These are phyloP conservation scores for Fusarium sp. DNA, from an alignment of 2,329 filamentous ascomycete species.

Conservation along the genomic window DNA sequence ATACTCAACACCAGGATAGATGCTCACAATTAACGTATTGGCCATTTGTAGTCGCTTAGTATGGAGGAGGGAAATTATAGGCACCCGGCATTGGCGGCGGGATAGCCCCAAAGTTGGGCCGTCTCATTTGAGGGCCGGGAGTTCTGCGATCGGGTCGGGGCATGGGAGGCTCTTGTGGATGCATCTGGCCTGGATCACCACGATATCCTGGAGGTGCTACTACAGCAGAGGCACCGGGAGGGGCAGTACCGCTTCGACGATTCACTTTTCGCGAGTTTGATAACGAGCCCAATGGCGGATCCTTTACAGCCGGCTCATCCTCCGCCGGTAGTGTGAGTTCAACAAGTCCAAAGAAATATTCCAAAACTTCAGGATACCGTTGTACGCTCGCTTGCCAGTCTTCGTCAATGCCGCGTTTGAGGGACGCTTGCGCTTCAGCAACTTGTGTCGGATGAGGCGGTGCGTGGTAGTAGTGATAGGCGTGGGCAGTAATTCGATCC, in stretches of 20 bases:
- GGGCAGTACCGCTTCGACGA: slow-evolving; percentile 53
- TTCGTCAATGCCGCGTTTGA: slow-evolving; percentile 79
- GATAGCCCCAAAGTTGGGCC: slow-evolving; percentile 31
- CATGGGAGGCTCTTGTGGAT: slow-evolving; percentile 40
- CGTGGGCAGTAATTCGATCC: slow-evolving; percentile 63
- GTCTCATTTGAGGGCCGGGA: slow-evolving; percentile 41
- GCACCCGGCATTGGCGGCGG: slow-evolving; percentile 34
- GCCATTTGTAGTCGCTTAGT: slow-evolving; percentile 12
- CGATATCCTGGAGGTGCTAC: slow-evolving; percentile 40
- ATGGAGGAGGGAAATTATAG: slow-evolving; percentile 35
- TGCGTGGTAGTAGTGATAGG: slow-evolving; percentile 66
- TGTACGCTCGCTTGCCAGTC: slow-evolving; percentile 81
- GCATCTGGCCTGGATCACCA: slow-evolving; percentile 39
- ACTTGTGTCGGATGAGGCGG: slow-evolving; percentile 71
- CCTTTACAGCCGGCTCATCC: slow-evolving; percentile 65
- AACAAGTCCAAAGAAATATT: slow-evolving; percentile 81
- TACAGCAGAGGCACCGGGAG: slow-evolving; percentile 38
- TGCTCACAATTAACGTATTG: slow-evolving; percentile 17
- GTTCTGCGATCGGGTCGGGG: slow-evolving; percentile 39
- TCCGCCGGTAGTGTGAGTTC: slow-evolving; percentile 72
- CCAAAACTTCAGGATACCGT: slow-evolving; percentile 81
- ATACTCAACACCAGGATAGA: slow-evolving; percentile 19
- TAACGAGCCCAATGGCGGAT: slow-evolving; percentile 67
- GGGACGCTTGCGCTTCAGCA: slow-evolving; percentile 68
- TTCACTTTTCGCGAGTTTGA: slow-evolving; percentile 58